Base-by-base conservation (phyloP, 257 asterid species). In the Datura wrightii region DNA sequence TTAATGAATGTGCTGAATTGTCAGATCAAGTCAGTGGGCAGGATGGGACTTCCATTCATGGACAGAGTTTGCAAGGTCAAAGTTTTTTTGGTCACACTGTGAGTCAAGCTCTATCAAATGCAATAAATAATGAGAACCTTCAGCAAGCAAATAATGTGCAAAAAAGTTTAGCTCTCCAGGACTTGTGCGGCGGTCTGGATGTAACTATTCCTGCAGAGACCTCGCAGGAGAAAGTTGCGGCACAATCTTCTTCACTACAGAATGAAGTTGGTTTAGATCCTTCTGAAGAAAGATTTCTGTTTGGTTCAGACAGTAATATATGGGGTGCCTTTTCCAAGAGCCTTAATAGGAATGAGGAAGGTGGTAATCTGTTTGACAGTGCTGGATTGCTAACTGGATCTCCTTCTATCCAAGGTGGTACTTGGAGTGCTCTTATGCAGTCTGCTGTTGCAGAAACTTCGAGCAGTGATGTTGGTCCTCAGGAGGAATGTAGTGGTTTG, bases 361-460 rank as follows among this genome's bases (percentile, higher is more conserved):
- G 88, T 79, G 89, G 89, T 82, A 90, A 87, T 88, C 83, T 88
- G 69, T 90, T 92, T 76, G 94, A 90, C 69, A 85, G 90, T 83
- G 88, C 87, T 71, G 95, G 92, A 13, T 79, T 79, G 56, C 86
- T 87, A 5, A 90, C 89, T 89, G 93, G 90, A 9, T 53, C 87
- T 72, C 86, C 95, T 78, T 89, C 93, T 66, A 70, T 88, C 85
- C 93, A 90, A 84, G 86, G 90, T 88, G 97, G 97, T 84, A 91
- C 93, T 89, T 94, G 97, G 97, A 94, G 97, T 84, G 97, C 97
- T 87, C 95, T 94, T 82, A 94, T 94, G 97, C 97, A 94, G 83
- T 94, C 97, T 66, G 97, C 97, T 52, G 95, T 92, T 70, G 93
- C 92, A 48, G 97, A 92, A 90, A 90, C 92, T 84, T 91, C 95